Percentiles rank a stretch among this genome's conserved stretches.
phyloP scores from a whole-genome alignment of 352 stramenopile species.

The Phytophthora sansomeana region DNA sequence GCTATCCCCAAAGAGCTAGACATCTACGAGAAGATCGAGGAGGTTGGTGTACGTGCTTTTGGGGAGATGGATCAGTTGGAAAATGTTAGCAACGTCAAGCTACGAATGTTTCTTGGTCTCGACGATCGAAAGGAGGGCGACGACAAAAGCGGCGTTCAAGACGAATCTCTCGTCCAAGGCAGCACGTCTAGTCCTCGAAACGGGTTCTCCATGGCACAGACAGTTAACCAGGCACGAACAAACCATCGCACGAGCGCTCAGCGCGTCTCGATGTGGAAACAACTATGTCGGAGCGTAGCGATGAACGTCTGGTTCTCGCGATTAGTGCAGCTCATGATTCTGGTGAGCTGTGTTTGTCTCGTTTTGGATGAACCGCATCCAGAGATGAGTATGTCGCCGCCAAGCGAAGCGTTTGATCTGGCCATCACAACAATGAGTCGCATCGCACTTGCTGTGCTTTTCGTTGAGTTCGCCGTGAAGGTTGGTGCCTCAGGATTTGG shows the following conservation, averaged over 20 bases:
- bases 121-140: slow-evolving; percentile 46
- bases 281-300: slow-evolving; percentile 39
- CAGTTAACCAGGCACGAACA: slow-evolving; percentile 7
- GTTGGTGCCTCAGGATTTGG: slow-evolving; percentile 64
- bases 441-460: slow-evolving; percentile 58
- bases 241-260: slow-evolving; percentile 13
- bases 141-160: neutral
- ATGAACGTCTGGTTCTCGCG: slow-evolving; percentile 59
- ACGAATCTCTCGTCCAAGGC: neutral
- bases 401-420: slow-evolving; percentile 40
- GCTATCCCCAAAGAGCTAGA: slow-evolving; percentile 84
- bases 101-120: slow-evolving; percentile 79
- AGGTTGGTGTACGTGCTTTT: slow-evolving; percentile 78
- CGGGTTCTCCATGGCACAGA: slow-evolving; percentile 9
- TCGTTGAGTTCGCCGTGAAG: slow-evolving; percentile 72
- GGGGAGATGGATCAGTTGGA: slow-evolving; percentile 82
- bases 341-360: slow-evolving; percentile 74
- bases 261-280: slow-evolving; percentile 28
- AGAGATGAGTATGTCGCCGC: slow-evolving; percentile 56
- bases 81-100: slow-evolving; percentile 83
- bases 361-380: slow-evolving; percentile 80
- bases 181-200: slow-evolving; percentile 1
- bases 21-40: slow-evolving; percentile 86
- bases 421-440: slow-evolving; percentile 52
- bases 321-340: slow-evolving; percentile 72